These are phyloP conservation scores for Puccinia hordei DNA, from an alignment of 1,284 basidiomycete genomes.

Conservation along the genomic window DNA sequence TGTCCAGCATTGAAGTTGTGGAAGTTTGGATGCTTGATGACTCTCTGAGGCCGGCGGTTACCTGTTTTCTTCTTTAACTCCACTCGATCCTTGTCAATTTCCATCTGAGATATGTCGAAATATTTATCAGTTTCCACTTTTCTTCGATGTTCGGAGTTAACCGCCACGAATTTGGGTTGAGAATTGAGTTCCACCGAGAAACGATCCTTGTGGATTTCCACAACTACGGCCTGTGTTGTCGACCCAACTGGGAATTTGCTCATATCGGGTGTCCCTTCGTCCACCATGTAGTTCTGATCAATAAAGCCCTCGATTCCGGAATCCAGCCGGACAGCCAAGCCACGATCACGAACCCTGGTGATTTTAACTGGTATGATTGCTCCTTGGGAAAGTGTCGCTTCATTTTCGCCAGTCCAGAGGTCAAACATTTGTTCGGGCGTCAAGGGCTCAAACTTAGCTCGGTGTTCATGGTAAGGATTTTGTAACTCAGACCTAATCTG, in stretches of 20 bases:
- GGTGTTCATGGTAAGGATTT: slow-evolving; percentile 77
- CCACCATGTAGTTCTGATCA: slow-evolving; percentile 66
- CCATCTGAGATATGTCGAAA: slow-evolving; percentile 71
- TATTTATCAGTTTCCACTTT: slow-evolving; percentile 68
- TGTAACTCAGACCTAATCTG: slow-evolving; percentile 88
- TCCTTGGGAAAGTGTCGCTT: slow-evolving; percentile 74
- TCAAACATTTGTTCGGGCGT: slow-evolving; percentile 80
- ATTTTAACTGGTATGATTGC: slow-evolving; percentile 82
- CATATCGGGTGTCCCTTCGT: slow-evolving; percentile 67
- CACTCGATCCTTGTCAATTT: slow-evolving; percentile 72
- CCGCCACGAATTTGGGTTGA: slow-evolving; percentile 69
- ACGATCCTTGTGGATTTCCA: slow-evolving; percentile 68
- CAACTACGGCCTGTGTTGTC: slow-evolving; percentile 78
- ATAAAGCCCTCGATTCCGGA: slow-evolving; percentile 70
- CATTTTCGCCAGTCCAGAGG: slow-evolving; percentile 92
- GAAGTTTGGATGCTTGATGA: slow-evolving; percentile 98
- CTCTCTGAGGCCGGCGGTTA: slow-evolving; percentile 71
- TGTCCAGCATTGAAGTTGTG: slow-evolving; percentile 89
- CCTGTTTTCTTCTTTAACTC: slow-evolving; percentile 80
- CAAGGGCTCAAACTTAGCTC: slow-evolving; percentile 71
- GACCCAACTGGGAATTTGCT: slow-evolving; percentile 67
- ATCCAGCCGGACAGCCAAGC: slow-evolving; percentile 74
- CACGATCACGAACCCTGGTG: slow-evolving; percentile 64
- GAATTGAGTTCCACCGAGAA: slow-evolving; percentile 78
- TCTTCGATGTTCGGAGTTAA: slow-evolving; percentile 70